Base-by-base conservation (phyloP, 164 flowering plant genomes). In the Nymphaea colorata region DNA sequence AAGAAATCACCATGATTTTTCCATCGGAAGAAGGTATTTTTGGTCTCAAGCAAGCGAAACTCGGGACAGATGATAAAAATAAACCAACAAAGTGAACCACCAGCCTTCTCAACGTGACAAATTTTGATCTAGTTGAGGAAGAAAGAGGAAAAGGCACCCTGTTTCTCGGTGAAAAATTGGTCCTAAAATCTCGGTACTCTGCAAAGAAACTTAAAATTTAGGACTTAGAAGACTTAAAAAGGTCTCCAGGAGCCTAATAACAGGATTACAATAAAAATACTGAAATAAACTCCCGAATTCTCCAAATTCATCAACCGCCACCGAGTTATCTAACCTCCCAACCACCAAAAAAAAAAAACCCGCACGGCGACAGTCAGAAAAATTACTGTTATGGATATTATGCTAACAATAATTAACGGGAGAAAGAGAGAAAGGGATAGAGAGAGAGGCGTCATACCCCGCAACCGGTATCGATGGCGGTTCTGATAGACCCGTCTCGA, bases 391-490 rank as follows among this genome's bases (percentile, higher is more conserved):
- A 51, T 4, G 12, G 14, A 8, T 51, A 51, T 5, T 51, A 51
- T 51, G 36, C 36, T 25, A 25, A 25, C 36, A 25, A 25, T 25
- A 25, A 25, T 51, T 12, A 47, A 47, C 55, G 55, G 12, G 55
- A 47, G 55, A 47, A 12, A 45, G 53, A 45, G 53, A 47, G 55
- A 47, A 12, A 45, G 53, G 2, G 53, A 47, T 7, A 4, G 55
- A 4, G 55, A 47, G 55, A 25, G 36, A 25, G 36, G 36, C 36
- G 16, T 79, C 93, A 63, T 78, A 94, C 99, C 86, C 99, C 99
- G 71, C 99, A 94, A 41, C 99, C 99, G 44, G 97, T 91, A 67
- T 94, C 99, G 64, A 94, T 83, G 82, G 95, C 98, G 68, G 99
- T 94, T 65, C 99, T 66, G 25, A 94, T 72, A 2, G 89, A 81